Percentiles rank a stretch among this genome's conserved stretches.
phyloP scores from a whole-genome alignment of 345 rosid species.

The Eutrema japonicum region DNA sequence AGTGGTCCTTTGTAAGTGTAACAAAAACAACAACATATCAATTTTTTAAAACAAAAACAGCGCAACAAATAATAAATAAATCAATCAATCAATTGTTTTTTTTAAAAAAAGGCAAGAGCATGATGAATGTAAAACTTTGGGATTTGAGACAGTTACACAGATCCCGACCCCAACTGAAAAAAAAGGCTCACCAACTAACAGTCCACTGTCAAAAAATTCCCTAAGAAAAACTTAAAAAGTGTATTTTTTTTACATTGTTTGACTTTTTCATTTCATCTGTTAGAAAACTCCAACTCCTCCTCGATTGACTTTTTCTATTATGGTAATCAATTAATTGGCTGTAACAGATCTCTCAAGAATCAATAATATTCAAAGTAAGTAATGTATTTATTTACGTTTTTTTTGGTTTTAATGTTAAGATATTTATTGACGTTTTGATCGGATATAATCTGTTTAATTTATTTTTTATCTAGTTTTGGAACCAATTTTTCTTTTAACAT shows the following conservation, averaged over 20 bases:
- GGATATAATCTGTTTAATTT: neutral
- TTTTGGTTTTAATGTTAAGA: no score
- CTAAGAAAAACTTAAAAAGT: neutral
- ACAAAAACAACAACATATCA: neutral
- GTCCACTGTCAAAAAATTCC: slow-evolving; percentile 18
- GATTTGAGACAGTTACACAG: slow-evolving; percentile 31
- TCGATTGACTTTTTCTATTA: slow-evolving; percentile 29
- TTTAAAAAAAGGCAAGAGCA: neutral
- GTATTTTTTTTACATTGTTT: slow-evolving; percentile 25
- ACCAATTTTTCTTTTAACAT: neutral
- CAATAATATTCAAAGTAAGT: neutral
- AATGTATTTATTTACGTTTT: neutral
- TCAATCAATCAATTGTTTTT: neutral
- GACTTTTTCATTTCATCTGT: slow-evolving; percentile 12
- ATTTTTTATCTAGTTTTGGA: neutral
- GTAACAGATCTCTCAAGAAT: neutral
- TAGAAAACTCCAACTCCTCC: slow-evolving; percentile 19
- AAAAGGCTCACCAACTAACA: slow-evolving; percentile 32
- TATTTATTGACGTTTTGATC: neutral
- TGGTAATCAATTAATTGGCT: slow-evolving; percentile 4
- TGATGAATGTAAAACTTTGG: slow-evolving; percentile 14
- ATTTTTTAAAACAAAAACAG: neutral
- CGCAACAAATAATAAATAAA: neutral
- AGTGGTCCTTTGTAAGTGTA: slow-evolving; percentile 2
- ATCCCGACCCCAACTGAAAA: slow-evolving; percentile 40